phyloP scores from a whole-genome alignment of 2,329 filamentous ascomycete genomes.

The Cercospora citrullina region DNA sequence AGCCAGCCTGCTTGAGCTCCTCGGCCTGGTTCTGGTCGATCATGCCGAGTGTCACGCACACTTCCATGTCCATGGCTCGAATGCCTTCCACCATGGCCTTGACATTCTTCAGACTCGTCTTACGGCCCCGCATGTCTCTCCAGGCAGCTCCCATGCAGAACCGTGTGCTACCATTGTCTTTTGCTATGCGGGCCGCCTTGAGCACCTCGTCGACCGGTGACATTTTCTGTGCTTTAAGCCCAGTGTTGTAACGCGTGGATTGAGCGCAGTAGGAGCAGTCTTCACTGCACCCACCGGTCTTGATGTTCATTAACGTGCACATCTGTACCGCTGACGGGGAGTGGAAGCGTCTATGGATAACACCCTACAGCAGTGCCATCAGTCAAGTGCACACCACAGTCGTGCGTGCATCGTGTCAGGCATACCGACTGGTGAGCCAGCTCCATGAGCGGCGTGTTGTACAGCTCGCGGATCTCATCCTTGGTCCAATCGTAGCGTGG shows the following conservation, averaged over 20 bases:
- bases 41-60: conserved; percentile 92
- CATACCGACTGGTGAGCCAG: conserved; percentile 48
- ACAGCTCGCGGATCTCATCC: conserved; percentile 78
- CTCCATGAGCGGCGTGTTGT: conserved; percentile 78
- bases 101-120: conserved; percentile 79
- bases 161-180: conserved; percentile 79
- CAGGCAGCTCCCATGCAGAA: conserved; percentile 97
- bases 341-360: conserved; percentile 81
- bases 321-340: conserved; percentile 81
- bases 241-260: conserved; percentile 76
- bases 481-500: conserved; percentile 76
- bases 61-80: conserved; percentile 79
- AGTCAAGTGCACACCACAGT: neutral
- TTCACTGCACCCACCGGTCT: conserved; percentile 87
- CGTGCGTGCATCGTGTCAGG: neutral
- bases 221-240: conserved; percentile 76
- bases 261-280: conserved; percentile 94
- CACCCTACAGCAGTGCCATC: conserved; percentile 55
- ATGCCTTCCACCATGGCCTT: conserved; percentile 84
- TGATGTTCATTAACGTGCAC: conserved; percentile 96
- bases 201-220: conserved; percentile 79
- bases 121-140: conserved; percentile 90
- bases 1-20: conserved; percentile 77
- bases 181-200: conserved; percentile 72
- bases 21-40: conserved; percentile 74